A percentile compares a stretch with the other conserved stretches of the same genome.
Evolutionary conservation across 208 protist genomes (phyloP).

Genomic region (Leishmania turanica): DNA sequence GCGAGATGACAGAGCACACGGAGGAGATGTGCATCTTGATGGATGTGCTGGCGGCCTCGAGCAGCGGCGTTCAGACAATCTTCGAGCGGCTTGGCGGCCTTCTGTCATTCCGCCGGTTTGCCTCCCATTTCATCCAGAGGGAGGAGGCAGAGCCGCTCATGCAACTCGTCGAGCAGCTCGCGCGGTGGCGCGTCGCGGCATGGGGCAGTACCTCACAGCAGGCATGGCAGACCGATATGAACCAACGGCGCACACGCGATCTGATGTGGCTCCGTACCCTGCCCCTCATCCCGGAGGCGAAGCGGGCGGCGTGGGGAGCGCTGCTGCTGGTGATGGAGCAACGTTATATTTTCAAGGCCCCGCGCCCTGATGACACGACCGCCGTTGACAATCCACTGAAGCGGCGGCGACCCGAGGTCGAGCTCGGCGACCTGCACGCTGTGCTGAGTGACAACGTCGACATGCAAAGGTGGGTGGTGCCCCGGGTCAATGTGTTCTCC

Average conservation of each 20-base stretch:
- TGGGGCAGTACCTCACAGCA: constrained; percentile 67
- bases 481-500: constrained; percentile 60
- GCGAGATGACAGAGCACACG: constrained; percentile 60
- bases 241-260: constrained; percentile 42
- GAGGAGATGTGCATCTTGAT: constrained; percentile 66
- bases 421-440: constrained; percentile 21
- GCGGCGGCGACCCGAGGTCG: constrained; percentile 30
- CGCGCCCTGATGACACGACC: constrained; percentile 29
- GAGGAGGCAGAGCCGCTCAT: constrained; percentile 43
- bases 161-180: constrained; percentile 61
- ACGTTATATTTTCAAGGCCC: constrained; percentile 58
- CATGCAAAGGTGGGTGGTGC: constrained; percentile 44
- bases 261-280: constrained; percentile 67
- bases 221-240: constrained; percentile 68
- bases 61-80: constrained; percentile 54
- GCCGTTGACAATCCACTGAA: constrained; percentile 28
- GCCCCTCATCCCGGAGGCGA: constrained; percentile 46
- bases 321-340: constrained; percentile 69
- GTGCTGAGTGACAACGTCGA: constrained; percentile 56
- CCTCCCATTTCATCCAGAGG: constrained; percentile 39
- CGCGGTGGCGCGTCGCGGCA: constrained; percentile 43
- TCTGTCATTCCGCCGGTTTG: constrained; percentile 63
- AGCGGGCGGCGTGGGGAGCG: constrained; percentile 52
- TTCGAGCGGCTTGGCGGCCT: constrained; percentile 76
- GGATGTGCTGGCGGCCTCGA: constrained; percentile 58